Evolutionary conservation across 257 asterid genomes (phyloP), one percentile per base, ranked within the genome.

Genomic region (Solanum chmielewskii): DNA sequence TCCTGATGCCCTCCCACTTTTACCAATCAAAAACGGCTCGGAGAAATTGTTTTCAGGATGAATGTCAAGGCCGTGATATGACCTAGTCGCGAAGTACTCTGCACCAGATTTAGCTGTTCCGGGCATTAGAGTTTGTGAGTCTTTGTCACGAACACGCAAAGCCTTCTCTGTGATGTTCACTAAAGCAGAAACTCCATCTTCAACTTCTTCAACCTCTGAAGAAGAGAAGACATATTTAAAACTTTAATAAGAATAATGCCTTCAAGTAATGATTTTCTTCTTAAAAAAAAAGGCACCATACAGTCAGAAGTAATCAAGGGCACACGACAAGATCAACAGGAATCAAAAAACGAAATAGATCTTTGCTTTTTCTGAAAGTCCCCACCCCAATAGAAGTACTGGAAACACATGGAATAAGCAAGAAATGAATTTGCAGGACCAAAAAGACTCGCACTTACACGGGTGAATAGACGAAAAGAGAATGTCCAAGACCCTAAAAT

Each of bases 1-100:
- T 27, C 98, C 97, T 2, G 99, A 95, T 20, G 99, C 98, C 90
- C 90, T 95, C 20, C 99, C 99, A 69, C 96, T 93, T 91, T 95
- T 92, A 87, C 99, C 99, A 6, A 93, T 83, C 74, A 93, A 91
- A 90, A 92, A 92, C 14, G 93, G 89, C 87, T 91, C 94, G 0
- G 96, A 93, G 1, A 75, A 73, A 64, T 91, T 77, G 49, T 88
- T 88, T 18, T 69, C 83, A 85, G 88, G 86, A 47, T 91, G 91
- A 81, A 94, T 92, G 85, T 96, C 97, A 29, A 96, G 96, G 84
- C 98, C 99, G 4, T 94, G 98, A 89, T 91, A 94, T 20, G 98
- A 92, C 85, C 99, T 94, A 83, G 92, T 68, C 2, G 95, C 98
- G 81, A 96, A 95, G 88, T 74, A 96, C 89, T 96, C 99, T 12